Evolutionary conservation across 1,139 yeast species (phyloP).

Genomic region (Debaryomyces robertsiae): DNA sequence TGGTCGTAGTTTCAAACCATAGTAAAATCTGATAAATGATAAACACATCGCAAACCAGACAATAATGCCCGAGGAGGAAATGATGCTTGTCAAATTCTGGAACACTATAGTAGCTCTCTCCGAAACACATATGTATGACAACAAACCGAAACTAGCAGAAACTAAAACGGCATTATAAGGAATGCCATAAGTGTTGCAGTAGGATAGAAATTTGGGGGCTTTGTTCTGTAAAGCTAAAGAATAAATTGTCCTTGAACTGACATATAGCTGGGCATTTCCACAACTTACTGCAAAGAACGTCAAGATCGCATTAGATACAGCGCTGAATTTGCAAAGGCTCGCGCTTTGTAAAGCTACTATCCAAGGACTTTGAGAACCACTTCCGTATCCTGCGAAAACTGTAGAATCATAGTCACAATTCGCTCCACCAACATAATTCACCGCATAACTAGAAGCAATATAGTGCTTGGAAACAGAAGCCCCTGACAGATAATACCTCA

Average conservation of each 20-base stretch:
- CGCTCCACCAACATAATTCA: slow-evolving; percentile 43
- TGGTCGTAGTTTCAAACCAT: slow-evolving; percentile 66
- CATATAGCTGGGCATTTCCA: slow-evolving; percentile 76
- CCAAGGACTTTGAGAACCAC: slow-evolving; percentile 78
- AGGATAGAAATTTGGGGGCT: slow-evolving; percentile 62
- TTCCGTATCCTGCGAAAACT: slow-evolving; percentile 51
- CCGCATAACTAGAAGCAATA: slow-evolving; percentile 33
- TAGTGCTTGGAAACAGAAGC: slow-evolving; percentile 32
- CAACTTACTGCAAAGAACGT: slow-evolving; percentile 77
- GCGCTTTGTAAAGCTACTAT: slow-evolving; percentile 74
- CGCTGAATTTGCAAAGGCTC: slow-evolving; percentile 62
- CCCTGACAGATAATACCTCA: slow-evolving; percentile 50
- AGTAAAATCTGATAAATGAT: slow-evolving; percentile 68
- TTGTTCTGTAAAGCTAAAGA: slow-evolving; percentile 72
- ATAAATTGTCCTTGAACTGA: slow-evolving; percentile 76
- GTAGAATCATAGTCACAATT: slow-evolving; percentile 37
- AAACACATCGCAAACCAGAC: slow-evolving; percentile 85
- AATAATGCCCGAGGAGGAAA: slow-evolving; percentile 70
- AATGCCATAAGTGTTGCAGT: slow-evolving; percentile 66
- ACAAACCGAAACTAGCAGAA: slow-evolving; percentile 60
- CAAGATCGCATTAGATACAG: slow-evolving; percentile 65
- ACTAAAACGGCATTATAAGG: slow-evolving; percentile 72
- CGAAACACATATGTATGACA: slow-evolving; percentile 62
- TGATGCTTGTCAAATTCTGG: slow-evolving; percentile 62
- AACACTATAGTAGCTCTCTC: slow-evolving; percentile 65